A percentile compares a stretch with the other conserved stretches of the same genome.
These are phyloP conservation scores for Botrytis fabae DNA, from an alignment of 2,329 filamentous ascomycete genomes.

Conservation along the genomic window DNA sequence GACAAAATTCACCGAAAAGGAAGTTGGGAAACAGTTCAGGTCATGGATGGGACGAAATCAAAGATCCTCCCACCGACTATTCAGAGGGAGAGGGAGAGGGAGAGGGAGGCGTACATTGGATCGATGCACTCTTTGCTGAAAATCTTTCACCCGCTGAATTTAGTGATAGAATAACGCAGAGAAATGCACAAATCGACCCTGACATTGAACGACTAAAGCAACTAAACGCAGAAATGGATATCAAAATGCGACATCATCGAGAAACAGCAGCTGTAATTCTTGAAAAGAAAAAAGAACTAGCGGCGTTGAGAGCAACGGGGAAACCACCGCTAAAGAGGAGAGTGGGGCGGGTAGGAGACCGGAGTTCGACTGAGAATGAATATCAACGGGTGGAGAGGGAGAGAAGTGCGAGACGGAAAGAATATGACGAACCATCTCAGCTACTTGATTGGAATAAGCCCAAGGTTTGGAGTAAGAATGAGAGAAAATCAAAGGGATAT, in stretches of 20 bases:
- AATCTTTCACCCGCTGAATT: neutral
- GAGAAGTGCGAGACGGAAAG: neutral
- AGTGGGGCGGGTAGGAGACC: neutral
- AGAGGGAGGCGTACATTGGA: neutral
- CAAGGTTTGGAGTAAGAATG: fast-evolving
- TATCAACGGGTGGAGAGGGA: neutral
- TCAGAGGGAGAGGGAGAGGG: neutral
- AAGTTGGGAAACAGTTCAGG: neutral
- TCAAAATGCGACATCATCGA: neutral
- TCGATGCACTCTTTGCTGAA: neutral
- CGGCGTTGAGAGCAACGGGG: neutral
- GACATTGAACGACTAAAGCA: no score
- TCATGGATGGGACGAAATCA: neutral
- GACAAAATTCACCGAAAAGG: neutral
- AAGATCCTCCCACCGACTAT: neutral
- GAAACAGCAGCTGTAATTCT: neutral
- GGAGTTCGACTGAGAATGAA: neutral
- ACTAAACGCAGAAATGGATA: neutral
- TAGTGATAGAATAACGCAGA: neutral
- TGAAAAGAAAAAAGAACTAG: neutral
- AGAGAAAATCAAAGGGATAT: neutral
- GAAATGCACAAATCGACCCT: neutral
- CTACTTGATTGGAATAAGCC: neutral
- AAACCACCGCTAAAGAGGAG: neutral
- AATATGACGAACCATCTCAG: neutral